Evolutionary conservation across 495 filamentous ascomycete species (phyloP).

Genomic region (Aspergillus cristatus): DNA sequence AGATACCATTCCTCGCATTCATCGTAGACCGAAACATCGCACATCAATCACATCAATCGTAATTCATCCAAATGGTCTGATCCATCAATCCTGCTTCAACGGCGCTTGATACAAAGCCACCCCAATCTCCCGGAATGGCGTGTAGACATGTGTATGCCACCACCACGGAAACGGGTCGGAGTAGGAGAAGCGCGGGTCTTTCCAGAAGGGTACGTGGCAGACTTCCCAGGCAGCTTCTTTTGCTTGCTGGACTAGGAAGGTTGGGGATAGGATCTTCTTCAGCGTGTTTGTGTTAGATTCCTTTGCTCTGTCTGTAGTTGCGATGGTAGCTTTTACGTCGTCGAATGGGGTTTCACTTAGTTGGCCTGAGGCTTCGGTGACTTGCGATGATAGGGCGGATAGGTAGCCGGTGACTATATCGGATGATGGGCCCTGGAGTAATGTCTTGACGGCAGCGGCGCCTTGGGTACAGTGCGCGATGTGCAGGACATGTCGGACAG

Average conservation of each 20-base stretch:
- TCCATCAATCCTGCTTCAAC: too few species aligned
- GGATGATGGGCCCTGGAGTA: constrained; percentile 17
- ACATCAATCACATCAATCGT: too few species aligned
- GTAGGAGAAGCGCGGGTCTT: constrained; percentile 22
- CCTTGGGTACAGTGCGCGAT: constrained; percentile 32
- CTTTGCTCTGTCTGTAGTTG: not conserved
- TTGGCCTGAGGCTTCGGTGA: not conserved
- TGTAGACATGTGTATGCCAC: constrained; percentile 36
- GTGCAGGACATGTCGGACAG: constrained; percentile 31
- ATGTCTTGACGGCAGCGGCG: constrained; percentile 15
- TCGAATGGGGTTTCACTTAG: not conserved
- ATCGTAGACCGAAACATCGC: too few species aligned
- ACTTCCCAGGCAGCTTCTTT: constrained; percentile 4
- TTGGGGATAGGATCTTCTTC: constrained; percentile 2
- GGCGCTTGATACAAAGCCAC: constrained; percentile 12
- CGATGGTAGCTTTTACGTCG: not conserved
- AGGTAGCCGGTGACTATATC: constrained; percentile 28
- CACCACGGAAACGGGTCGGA: constrained; percentile 38
- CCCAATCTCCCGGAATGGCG: constrained; percentile 25
- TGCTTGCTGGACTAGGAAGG: constrained; percentile 8
- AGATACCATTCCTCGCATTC: too few species aligned
- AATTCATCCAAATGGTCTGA: too few species aligned
- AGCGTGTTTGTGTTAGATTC: not conserved
- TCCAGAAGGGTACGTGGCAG: constrained; percentile 20
- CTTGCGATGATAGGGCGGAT: constrained; percentile 15